These are phyloP conservation scores for Penicillium flavigenum DNA, from an alignment of 495 filamentous ascomycete genomes.

Conservation along the genomic window DNA sequence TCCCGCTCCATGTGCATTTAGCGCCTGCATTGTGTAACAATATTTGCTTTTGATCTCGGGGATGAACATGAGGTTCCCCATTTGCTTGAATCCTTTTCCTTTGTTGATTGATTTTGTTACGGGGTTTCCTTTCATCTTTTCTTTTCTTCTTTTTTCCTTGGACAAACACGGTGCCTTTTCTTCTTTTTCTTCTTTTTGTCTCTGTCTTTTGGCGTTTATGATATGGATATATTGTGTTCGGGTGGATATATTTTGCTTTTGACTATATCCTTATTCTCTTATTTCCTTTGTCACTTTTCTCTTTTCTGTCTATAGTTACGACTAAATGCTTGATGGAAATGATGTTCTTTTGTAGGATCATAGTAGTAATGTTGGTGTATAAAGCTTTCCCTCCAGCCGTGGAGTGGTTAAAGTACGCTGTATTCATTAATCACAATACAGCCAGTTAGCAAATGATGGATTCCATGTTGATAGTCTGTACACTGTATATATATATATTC, in stretches of 20 bases:
- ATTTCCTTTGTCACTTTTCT: slow-evolving; percentile 21
- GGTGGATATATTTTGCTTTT: slow-evolving; percentile 15
- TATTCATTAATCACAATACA: not conserved
- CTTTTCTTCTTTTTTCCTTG: slow-evolving; percentile 1
- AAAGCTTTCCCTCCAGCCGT: not conserved
- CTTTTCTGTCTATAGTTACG: slow-evolving; percentile 16
- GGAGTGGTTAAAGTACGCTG: not conserved
- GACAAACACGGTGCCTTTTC: slow-evolving; percentile 19
- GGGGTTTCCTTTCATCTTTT: slow-evolving; percentile 15
- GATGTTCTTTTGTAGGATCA: not conserved
- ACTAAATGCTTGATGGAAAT: slow-evolving; percentile 13
- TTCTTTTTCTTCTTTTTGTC: slow-evolving; percentile 11
- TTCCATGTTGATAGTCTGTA: not conserved
- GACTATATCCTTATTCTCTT: slow-evolving; percentile 5
- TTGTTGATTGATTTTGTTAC: slow-evolving; percentile 21
- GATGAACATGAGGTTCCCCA: slow-evolving; percentile 11
- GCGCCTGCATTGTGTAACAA: slow-evolving; percentile 34
- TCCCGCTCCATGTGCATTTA: slow-evolving; percentile 22
- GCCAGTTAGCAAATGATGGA: not conserved
- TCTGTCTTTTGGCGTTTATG: slow-evolving; percentile 19
- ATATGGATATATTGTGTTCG: slow-evolving; percentile 25
- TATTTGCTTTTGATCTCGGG: slow-evolving; percentile 19
- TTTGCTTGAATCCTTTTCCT: slow-evolving; percentile 18
- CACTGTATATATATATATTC: not conserved
- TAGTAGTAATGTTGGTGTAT: not conserved